phyloP scores from a whole-genome alignment of 163 green algal species.

The Coccomyxa subellipsoidea region DNA sequence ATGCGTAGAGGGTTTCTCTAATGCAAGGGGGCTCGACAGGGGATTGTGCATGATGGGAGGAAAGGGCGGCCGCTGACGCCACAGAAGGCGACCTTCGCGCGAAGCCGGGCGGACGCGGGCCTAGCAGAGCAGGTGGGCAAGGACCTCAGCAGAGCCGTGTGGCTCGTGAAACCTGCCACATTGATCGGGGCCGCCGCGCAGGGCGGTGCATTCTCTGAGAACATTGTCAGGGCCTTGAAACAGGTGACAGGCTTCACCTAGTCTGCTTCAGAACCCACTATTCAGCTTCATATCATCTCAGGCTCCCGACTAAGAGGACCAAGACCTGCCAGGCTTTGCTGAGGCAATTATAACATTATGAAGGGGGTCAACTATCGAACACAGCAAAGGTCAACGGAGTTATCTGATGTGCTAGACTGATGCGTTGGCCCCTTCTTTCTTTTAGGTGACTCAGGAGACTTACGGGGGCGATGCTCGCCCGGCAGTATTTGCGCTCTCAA shows the following conservation, averaged over 20 bases:
- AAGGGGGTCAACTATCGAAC: too few species aligned
- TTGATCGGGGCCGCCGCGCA: slow-evolving; percentile 64
- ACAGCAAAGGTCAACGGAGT: too few species aligned
- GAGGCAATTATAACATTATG: too few species aligned
- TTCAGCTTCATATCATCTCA: too few species aligned
- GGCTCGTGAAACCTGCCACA: slow-evolving; percentile 39
- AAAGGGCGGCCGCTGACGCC: slow-evolving; percentile 23
- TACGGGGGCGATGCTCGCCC: slow-evolving; percentile 28
- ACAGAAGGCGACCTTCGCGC: slow-evolving; percentile 52
- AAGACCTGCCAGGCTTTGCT: too few species aligned
- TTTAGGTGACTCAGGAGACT: slow-evolving; percentile 12
- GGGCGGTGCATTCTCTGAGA: slow-evolving; percentile 54
- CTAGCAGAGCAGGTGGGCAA: background rate
- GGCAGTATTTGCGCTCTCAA: slow-evolving; percentile 48
- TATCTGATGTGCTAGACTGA: background rate
- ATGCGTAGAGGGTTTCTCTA: background rate
- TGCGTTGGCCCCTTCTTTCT: background rate
- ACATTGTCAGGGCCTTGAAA: slow-evolving; percentile 34
- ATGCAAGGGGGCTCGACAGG: slow-evolving; percentile 15
- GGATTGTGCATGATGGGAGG: slow-evolving; percentile 35
- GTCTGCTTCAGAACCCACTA: background rate
- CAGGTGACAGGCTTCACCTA: background rate
- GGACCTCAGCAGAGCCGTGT: slow-evolving; percentile 14
- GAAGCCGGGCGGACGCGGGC: slow-evolving; percentile 2
- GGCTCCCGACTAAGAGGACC: too few species aligned